A percentile compares a stretch with the other conserved stretches of the same genome.
These are phyloP conservation scores for Aspergillus sp. DNA, from an alignment of 2,329 filamentous ascomycete genomes.

Conservation along the genomic window DNA sequence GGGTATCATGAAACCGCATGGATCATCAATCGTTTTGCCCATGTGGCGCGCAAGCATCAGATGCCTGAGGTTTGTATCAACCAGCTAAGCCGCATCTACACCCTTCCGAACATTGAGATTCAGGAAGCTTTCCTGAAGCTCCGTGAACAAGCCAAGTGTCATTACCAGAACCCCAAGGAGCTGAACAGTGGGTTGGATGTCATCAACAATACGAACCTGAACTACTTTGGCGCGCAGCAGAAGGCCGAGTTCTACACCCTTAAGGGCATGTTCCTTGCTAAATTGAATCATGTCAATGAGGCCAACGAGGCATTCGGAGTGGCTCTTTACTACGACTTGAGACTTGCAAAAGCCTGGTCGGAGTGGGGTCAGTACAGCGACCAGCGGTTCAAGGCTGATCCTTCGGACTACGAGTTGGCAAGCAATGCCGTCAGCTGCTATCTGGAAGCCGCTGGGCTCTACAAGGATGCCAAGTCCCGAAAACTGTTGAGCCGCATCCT, in stretches of 20 bases:
- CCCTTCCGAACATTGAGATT: conserved; percentile 97
- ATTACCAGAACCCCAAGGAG: conserved; percentile 94
- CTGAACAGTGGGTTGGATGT: conserved; percentile 91
- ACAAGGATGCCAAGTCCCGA: conserved; percentile 94
- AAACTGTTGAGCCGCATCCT: conserved; percentile 91
- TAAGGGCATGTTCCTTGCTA: conserved; percentile 99
- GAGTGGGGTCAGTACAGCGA: conserved; percentile 99
- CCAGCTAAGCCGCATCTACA: conserved; percentile 96
- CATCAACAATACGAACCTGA: conserved; percentile 99
- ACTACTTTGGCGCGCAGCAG: conserved; percentile 93
- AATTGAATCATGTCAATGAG: conserved; percentile 84
- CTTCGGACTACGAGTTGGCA: conserved; percentile 75
- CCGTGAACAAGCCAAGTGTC: conserved; percentile 97
- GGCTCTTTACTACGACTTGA: conserved; percentile 92
- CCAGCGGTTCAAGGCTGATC: conserved; percentile 89
- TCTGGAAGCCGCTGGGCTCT: conserved; percentile 89
- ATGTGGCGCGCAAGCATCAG: conserved; percentile 95
- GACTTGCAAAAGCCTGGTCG: conserved; percentile 94
- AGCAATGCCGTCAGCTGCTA: conserved; percentile 95
- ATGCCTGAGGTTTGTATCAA: conserved; percentile 96
- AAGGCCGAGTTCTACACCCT: conserved; percentile 99
- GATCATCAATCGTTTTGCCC: conserved; percentile 99
- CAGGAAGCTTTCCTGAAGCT: conserved; percentile 98
- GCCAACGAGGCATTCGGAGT: conserved; percentile 93
- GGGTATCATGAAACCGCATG: conserved; percentile 98